Base-by-base conservation (phyloP, 2,329 filamentous ascomycete species). In the Cercospora janseana region DNA sequence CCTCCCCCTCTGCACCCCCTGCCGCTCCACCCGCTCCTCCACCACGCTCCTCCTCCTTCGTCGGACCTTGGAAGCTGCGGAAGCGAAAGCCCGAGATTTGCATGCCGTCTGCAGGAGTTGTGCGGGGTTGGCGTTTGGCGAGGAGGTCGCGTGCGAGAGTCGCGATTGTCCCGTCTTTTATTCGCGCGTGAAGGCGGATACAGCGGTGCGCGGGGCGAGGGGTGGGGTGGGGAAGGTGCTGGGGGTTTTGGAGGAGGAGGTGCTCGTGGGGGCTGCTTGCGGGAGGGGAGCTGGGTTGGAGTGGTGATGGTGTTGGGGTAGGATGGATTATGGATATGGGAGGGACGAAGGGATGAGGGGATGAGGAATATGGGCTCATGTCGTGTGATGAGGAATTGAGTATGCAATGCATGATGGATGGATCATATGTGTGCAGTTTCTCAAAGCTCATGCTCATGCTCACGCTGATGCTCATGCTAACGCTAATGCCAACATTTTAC, bases 141-240 rank as follows among this genome's bases (percentile, higher is more conserved):
- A 96, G 28, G 82, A 86, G 26, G 84, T 96, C n/a, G 77, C 71
- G 31, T 98, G 93, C 65, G 89, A 95, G 64, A 95, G 87, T 67
- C 82, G 87, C 66, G 92, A 95, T 70, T 98, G 93, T 65, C 87
- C 91, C 0, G 88, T 95, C 0, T 97, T 95, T 60, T 97, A 95
- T 70, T 84, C 84, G 24, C 72, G 88, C 10, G 78, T 81, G 46
- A 86, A 82, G 67, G 82, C 87, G 64, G 69, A 68, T 16, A 76
- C 77, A 7, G 75, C 68, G 42, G 46, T 75, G 42, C 63, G 65
- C 35, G 70, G 62, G 28, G 70, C 71, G 54, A 69, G 55, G 46
- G 65, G 60, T 28, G 63, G 71, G 24, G 60, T 72, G 4, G 70
- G 70, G 32, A 70, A 66, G 23, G 72, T 75, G 4, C 60, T 78